phyloP scores from a whole-genome alignment of 2,329 filamentous ascomycete genomes.

The Fusarium transvaalense region DNA sequence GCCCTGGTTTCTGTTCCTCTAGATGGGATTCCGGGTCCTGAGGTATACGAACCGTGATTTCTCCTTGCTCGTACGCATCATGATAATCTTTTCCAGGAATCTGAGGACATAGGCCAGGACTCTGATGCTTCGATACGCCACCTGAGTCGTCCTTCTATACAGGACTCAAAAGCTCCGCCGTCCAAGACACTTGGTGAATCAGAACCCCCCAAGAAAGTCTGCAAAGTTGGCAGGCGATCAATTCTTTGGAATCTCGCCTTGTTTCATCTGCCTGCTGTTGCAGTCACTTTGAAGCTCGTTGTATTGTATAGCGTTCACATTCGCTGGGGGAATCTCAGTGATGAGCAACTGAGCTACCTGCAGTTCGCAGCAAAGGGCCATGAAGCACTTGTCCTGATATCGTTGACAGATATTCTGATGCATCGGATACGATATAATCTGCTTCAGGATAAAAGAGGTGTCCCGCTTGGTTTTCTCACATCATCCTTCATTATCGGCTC shows the following conservation, averaged over 20 bases:
- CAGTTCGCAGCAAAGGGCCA: conserved; percentile 7
- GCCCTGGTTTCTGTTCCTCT: too few species aligned
- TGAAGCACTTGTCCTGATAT: background rate
- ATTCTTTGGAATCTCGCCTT: background rate
- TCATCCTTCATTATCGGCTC: background rate
- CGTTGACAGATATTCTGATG: background rate
- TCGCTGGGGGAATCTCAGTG: background rate
- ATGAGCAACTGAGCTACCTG: background rate
- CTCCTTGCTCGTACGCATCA: too few species aligned
- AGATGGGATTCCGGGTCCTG: background rate
- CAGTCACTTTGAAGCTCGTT: background rate
- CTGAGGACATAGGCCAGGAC: too few species aligned
- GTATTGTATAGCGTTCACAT: background rate
- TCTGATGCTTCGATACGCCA: background rate
- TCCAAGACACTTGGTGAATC: background rate
- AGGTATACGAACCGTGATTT: background rate
- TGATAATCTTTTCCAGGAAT: background rate
- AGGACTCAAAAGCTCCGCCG: background rate
- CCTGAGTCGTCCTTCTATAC: background rate
- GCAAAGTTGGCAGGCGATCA: background rate
- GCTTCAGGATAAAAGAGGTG: background rate
- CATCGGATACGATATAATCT: background rate
- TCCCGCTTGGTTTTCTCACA: background rate
- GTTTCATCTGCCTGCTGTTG: background rate
- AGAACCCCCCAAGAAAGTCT: background rate